A percentile compares a stretch with the other conserved stretches of the same genome.
phyloP scores from a whole-genome alignment of 2,329 filamentous ascomycete species.

The Alternaria tenuissima region DNA sequence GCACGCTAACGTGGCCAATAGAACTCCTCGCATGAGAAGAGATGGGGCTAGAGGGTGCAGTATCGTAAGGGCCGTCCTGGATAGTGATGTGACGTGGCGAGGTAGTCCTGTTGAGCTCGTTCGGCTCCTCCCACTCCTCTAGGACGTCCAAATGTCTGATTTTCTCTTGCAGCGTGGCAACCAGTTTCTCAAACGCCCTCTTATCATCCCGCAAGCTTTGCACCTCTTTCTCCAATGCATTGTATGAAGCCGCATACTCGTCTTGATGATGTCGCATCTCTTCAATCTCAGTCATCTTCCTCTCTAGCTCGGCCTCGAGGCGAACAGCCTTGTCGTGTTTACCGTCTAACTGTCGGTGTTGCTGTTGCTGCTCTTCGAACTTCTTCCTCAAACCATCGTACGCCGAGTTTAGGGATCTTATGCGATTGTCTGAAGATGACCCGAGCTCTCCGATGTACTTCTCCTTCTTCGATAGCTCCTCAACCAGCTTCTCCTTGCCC shows the following conservation, averaged over 20 bases:
- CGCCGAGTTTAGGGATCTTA: constrained; percentile 32
- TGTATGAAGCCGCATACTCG: constrained; percentile 34
- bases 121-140: constrained; percentile 31
- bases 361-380: constrained; percentile 25
- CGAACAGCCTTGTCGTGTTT: constrained; percentile 22
- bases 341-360: constrained; percentile 17
- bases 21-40: constrained; percentile 21
- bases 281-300: constrained; percentile 38
- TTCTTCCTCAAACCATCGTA: constrained; percentile 32
- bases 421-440: constrained; percentile 28
- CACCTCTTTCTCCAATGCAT: constrained; percentile 43
- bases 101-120: constrained; percentile 14
- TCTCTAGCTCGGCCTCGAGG: constrained; percentile 28
- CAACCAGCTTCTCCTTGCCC: constrained; percentile 31
- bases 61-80: constrained; percentile 17
- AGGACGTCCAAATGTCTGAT: constrained; percentile 37
- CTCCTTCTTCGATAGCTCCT: constrained; percentile 39
- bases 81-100: constrained; percentile 22
- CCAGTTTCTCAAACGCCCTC: constrained; percentile 40
- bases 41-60: constrained; percentile 17
- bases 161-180: constrained; percentile 43
- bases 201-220: constrained; percentile 41
- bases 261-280: constrained; percentile 36
- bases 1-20: constrained; percentile 18
- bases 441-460: constrained; percentile 37